Conservation (phyloP, 2,329 filamentous ascomycete species). For the Rasamsonia emersonii region DNA sequence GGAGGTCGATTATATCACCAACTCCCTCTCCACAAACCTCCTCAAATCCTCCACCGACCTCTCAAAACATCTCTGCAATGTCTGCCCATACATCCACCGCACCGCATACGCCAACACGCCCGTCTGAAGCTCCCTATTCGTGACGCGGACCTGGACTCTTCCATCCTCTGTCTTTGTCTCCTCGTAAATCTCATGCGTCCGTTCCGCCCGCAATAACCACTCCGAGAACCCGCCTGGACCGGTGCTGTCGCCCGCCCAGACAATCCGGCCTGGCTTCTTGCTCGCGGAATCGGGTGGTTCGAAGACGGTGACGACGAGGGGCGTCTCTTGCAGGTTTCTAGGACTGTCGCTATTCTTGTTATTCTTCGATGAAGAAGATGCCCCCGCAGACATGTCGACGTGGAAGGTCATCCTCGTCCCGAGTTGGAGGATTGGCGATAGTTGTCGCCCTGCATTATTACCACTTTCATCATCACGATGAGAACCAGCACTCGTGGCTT, state of each 20-base stretch:
- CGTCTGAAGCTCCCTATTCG: slow-evolving; percentile 39
- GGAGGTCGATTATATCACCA: too few species aligned
- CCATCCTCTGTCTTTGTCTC: slow-evolving; percentile 15
- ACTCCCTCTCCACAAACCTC: slow-evolving; percentile 29
- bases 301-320: slow-evolving; percentile 25
- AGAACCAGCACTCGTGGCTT: too few species aligned
- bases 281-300: slow-evolving; percentile 18
- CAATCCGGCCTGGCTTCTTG: slow-evolving; percentile 16
- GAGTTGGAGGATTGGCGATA: slow-evolving; percentile 22
- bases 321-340: slow-evolving; percentile 3
- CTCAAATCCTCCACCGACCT: slow-evolving; percentile 35
- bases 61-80: slow-evolving; percentile 30
- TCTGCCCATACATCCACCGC: slow-evolving; percentile 33
- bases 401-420: slow-evolving; percentile 39
- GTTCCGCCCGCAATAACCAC: slow-evolving; percentile 34
- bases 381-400: slow-evolving; percentile 28
- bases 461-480: slow-evolving; percentile 11
- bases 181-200: slow-evolving; percentile 40
- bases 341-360: slow-evolving; percentile 9
- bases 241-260: slow-evolving; percentile 20
- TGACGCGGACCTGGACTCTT: slow-evolving; percentile 19
- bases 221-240: slow-evolving; percentile 21
- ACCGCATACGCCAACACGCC: slow-evolving; percentile 34
- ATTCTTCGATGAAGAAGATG: slow-evolving; percentile 16
- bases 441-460: slow-evolving; percentile 3